Evolutionary conservation across 306 rosid genomes (phyloP), one percentile per base, ranked within the genome.

Genomic region (Vigna hirtella): DNA sequence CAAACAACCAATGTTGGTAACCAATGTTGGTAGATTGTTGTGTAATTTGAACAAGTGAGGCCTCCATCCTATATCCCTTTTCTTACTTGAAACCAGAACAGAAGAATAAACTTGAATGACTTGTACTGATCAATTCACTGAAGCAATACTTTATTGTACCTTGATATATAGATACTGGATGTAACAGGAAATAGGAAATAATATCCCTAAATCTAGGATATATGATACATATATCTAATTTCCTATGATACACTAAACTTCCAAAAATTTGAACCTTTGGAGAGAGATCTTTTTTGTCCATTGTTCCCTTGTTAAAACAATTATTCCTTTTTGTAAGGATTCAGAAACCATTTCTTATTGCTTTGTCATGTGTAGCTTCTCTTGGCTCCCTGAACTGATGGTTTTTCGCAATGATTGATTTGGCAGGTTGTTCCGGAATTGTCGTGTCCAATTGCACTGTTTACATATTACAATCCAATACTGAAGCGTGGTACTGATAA

Each of bases 401-500:
- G 70, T 72, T 52, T 45, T 78, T 59, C 16, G 76, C 30, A 24
- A 30, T 81, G 83, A 51, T 43, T 78, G 76, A 71, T 65, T 84
- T 79, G 43, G 58, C 85, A 92, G 98, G 98, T 95, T 77, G 79
- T 88, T 85, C 98, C 98, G 1, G 88, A 91, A 34, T 62, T 95
- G 72, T 89, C 98, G 66, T 89, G 91, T 81, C 98, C 98, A 28
- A 72, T 95, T 82, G 93, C 98, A 42, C 72, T 95, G 66, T 95
- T 95, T 78, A 2, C 98, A 11, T 95, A 95, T 76, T 95, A 95
- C 86, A 92, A 95, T 85, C 97, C 97, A 4, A 92, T 94, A 84
- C 88, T 94, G 79, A 94, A 86, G 91, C 96, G 95, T 48, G 98
- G 98, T 43, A 81, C 89, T 45, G 87, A 34, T 20, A 86, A 75